Evolutionary conservation across 2,329 filamentous ascomycete species (phyloP).

Genomic region (Zalaria obscura): DNA sequence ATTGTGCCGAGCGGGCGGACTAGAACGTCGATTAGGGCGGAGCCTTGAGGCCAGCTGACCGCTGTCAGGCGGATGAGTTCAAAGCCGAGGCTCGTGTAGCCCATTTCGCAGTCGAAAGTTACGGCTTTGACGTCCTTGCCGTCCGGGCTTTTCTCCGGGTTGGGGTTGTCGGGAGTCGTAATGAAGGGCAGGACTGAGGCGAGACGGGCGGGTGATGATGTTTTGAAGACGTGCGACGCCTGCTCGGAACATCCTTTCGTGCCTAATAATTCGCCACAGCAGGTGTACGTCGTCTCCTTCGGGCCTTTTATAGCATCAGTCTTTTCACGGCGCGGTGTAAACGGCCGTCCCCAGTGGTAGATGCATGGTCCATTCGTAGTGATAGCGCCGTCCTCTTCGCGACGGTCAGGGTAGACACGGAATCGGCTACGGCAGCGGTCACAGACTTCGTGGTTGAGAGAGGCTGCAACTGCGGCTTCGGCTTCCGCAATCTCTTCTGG

Average conservation of each 20-base stretch:
- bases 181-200: conserved; percentile 68
- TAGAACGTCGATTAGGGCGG: conserved; percentile 65
- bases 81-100: conserved; percentile 75
- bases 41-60: conserved; percentile 69
- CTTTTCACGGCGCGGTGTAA: conserved; percentile 41
- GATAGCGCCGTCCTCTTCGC: conserved; percentile 60
- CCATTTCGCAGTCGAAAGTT: conserved; percentile 95
- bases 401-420: conserved; percentile 78
- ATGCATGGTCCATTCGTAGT: conserved; percentile 64
- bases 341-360: conserved; percentile 64
- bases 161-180: conserved; percentile 54
- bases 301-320: conserved; percentile 42
- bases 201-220: conserved; percentile 59
- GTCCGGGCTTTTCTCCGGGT: conserved; percentile 25
- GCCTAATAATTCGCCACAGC: conserved; percentile 64
- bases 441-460: conserved; percentile 72
- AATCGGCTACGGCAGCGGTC: conserved; percentile 79
- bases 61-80: conserved; percentile 85
- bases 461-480: conserved; percentile 47
- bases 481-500: conserved; percentile 53
- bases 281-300: conserved; percentile 53
- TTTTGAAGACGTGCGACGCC: conserved; percentile 76
- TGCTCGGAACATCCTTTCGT: conserved; percentile 62
- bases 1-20: conserved; percentile 74
- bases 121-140: conserved; percentile 41